A percentile compares a stretch with the other conserved stretches of the same genome.
These are phyloP conservation scores for Cryphonectria carpinicola DNA, from an alignment of 2,329 filamentous ascomycete genomes.

Conservation along the genomic window DNA sequence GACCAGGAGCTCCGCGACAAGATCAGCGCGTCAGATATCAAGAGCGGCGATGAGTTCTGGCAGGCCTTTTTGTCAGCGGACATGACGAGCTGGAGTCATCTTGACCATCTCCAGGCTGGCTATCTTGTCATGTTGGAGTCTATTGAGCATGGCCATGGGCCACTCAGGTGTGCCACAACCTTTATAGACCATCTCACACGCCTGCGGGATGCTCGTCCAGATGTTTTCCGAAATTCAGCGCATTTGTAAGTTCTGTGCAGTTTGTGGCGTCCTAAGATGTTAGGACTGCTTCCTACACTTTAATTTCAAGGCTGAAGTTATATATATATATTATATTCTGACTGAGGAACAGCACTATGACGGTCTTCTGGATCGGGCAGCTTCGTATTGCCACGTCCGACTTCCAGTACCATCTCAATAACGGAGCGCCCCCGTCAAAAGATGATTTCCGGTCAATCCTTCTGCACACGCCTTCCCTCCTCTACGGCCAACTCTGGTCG, in stretches of 20 bases:
- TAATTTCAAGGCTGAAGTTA: neutral
- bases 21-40: slow-evolving; percentile 5
- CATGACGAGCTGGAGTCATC: slow-evolving; percentile 40
- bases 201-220: slow-evolving; percentile 34
- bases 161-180: slow-evolving; percentile 37
- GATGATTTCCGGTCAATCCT: slow-evolving; percentile 3
- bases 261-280: neutral
- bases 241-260: slow-evolving; percentile 34
- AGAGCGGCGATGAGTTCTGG: slow-evolving; percentile 34
- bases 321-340: neutral
- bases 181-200: slow-evolving; percentile 38
- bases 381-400: slow-evolving; percentile 38
- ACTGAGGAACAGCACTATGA: slow-evolving; percentile 32
- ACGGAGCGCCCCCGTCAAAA: neutral
- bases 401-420: slow-evolving; percentile 29
- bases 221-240: slow-evolving; percentile 40
- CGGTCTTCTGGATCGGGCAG: slow-evolving; percentile 41
- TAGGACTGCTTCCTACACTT: too few species aligned
- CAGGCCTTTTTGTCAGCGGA: slow-evolving; percentile 34
- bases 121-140: slow-evolving; percentile 39
- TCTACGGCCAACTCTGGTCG: slow-evolving; percentile 39
- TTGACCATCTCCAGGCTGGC: slow-evolving; percentile 40
- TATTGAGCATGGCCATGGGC: slow-evolving; percentile 31
- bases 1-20: slow-evolving; percentile 23
- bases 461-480: slow-evolving; percentile 13